phyloP scores from a whole-genome alignment of 371 early-diverging fungal genomes.

The Gilbertella persicaria region DNA sequence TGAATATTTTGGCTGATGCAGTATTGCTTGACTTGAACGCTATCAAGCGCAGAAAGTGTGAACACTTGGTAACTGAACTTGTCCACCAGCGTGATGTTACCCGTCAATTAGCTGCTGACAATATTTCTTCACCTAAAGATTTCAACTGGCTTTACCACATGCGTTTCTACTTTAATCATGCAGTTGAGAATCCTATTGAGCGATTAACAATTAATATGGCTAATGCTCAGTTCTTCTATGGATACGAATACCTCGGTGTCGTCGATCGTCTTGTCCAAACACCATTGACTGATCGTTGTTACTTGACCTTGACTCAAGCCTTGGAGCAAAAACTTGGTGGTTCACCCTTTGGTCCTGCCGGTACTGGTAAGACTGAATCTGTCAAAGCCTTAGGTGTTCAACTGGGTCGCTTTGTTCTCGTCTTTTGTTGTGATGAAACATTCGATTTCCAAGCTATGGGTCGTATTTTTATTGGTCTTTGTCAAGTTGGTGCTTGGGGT shows the following conservation, averaged over 20 bases:
- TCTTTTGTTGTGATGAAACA: constrained; percentile 99
- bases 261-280: constrained; percentile 97
- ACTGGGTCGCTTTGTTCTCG: constrained; percentile 95
- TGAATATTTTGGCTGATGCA: constrained; percentile 89
- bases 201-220: constrained; percentile 89
- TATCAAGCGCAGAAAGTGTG: constrained; percentile 92
- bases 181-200: constrained; percentile 67
- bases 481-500: constrained; percentile 98
- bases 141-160: constrained; percentile 97
- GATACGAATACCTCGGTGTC: constrained; percentile 97
- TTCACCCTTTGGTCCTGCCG: constrained; percentile 97
- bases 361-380: constrained; percentile 98
- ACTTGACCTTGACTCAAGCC: constrained; percentile 96
- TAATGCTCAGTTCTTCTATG: constrained; percentile 92
- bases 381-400: constrained; percentile 97
- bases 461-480: constrained; percentile 98
- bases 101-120: constrained; percentile 65
- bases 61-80: constrained; percentile 96
- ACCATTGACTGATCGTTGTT: constrained; percentile 97
- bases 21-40: constrained; percentile 85
- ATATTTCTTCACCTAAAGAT: constrained; percentile 68
- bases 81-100: constrained; percentile 97
- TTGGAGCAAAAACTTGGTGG: constrained; percentile 92
- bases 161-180: constrained; percentile 89
- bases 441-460: constrained; percentile 99